Evolutionary conservation across 1,139 yeast species (phyloP).

Genomic region (Saccharomyces hybrid): DNA sequence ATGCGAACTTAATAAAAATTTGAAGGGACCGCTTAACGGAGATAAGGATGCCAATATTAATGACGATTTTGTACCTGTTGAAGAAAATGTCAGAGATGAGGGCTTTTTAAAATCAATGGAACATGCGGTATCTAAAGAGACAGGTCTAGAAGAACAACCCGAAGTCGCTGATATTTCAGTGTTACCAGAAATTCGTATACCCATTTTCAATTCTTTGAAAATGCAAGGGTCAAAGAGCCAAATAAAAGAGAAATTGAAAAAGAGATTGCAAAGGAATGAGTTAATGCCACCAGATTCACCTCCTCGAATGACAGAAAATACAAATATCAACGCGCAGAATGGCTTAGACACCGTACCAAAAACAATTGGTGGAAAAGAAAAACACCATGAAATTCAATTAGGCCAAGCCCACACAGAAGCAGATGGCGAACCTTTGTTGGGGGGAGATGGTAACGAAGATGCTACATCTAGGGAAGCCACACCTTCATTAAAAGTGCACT

Average conservation of each 20-base stretch:
- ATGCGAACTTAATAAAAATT: background rate
- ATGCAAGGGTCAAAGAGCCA: background rate
- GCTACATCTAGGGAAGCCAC: slow-evolving; percentile 7
- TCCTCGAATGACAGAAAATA: background rate
- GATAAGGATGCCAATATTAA: background rate
- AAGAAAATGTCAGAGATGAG: background rate
- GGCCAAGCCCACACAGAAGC: background rate
- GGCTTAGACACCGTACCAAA: background rate
- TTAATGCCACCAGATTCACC: background rate
- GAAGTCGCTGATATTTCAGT: background rate
- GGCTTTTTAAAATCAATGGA: background rate
- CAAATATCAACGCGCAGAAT: background rate
- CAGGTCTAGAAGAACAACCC: background rate
- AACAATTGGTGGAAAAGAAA: background rate
- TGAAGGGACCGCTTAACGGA: background rate
- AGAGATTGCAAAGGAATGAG: background rate
- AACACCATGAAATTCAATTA: background rate
- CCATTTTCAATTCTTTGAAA: slow-evolving; percentile 21
- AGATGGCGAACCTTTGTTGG: background rate
- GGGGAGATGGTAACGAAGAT: slow-evolving; percentile 3
- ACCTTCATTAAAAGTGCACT: slow-evolving; percentile 13
- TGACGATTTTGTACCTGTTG: background rate
- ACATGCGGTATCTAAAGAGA: background rate
- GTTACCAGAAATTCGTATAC: slow-evolving; percentile 14
- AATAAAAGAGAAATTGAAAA: background rate